These are phyloP conservation scores for Protoeuglena noctilucae DNA, from an alignment of 139 green algal genomes.

Conservation along the genomic window DNA sequence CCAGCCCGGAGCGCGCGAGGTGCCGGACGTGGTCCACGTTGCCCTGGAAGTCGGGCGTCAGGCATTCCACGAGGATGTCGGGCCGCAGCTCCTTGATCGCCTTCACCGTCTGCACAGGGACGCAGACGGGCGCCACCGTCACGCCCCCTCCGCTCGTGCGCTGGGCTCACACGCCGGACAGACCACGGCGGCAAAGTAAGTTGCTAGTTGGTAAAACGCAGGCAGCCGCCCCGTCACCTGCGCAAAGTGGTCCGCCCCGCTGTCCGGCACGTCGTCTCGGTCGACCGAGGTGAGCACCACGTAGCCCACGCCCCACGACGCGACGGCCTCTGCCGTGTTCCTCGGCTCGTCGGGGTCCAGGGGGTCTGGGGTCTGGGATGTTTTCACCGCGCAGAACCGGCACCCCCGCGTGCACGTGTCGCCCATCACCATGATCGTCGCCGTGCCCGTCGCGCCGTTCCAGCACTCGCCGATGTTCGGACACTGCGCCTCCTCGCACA, in stretches of 20 bases:
- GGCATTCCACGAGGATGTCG: conserved; percentile 74
- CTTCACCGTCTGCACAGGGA: neutral
- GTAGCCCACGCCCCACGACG: conserved; percentile 70
- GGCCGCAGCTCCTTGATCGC: conserved; percentile 8
- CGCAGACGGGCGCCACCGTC: no score
- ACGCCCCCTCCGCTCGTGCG: no score
- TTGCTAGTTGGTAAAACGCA: no score
- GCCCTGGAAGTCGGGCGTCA: conserved; percentile 73
- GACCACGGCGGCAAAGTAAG: no score
- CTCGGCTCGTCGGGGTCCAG: conserved; percentile 52
- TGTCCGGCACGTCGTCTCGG: conserved; percentile 76
- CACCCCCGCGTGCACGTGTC: conserved; percentile 72
- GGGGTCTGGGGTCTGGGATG: conserved; percentile 36
- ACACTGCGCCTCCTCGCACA: conserved; percentile 83
- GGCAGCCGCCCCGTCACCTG: no score
- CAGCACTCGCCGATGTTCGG: conserved; percentile 86
- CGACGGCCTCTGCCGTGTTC: conserved; percentile 59
- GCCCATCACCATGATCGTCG: conserved; percentile 16
- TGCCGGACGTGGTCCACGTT: conserved; percentile 44
- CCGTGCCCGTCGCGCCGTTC: conserved; percentile 32
- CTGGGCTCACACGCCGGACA: no score
- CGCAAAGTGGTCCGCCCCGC: conserved; percentile 71
- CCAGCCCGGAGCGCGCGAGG: conserved; percentile 63
- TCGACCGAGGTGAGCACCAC: conserved; percentile 66
- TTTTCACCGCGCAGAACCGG: conserved; percentile 80